Conservation (phyloP, 2,329 filamentous ascomycete species). For the Didymellaceae sp. region DNA sequence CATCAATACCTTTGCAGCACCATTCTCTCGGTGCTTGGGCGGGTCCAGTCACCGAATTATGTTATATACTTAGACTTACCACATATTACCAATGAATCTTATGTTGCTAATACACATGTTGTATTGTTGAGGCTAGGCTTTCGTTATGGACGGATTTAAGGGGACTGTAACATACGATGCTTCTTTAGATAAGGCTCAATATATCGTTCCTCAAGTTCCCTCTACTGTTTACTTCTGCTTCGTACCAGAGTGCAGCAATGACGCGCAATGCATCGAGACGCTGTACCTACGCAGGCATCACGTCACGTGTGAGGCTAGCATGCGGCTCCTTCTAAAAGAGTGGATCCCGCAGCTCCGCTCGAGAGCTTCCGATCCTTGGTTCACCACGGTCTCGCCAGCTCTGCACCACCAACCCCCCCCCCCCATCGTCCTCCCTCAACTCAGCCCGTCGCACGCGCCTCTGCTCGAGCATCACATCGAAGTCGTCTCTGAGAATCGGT, state of each 20-base stretch:
- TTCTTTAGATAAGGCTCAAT: constrained; percentile 6
- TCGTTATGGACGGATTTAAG: background rate
- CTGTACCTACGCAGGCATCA: no score
- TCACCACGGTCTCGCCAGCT: constrained; percentile 17
- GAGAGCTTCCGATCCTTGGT: constrained; percentile 10
- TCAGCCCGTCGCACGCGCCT: background rate
- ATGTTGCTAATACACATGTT: constrained; percentile 18
- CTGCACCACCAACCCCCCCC: constrained; percentile 5
- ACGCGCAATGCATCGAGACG: no score
- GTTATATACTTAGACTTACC: constrained; percentile 23
- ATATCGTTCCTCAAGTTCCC: background rate
- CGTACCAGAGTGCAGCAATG: no score
- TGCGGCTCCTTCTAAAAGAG: constrained; percentile 8
- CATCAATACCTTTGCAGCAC: constrained; percentile 13
- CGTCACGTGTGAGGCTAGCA: constrained; percentile 11
- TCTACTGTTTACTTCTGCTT: constrained; percentile 2
- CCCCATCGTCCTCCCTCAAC: background rate
- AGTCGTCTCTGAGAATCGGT: background rate
- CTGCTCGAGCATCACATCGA: background rate
- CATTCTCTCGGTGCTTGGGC: constrained; percentile 1
- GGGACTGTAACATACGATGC: constrained; percentile 4
- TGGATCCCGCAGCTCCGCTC: constrained; percentile 15
- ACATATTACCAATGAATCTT: constrained; percentile 5
- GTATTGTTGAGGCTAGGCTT: background rate
- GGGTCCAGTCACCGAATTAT: constrained; percentile 3